These are phyloP conservation scores for Paecilomyces variotii DNA, from an alignment of 2,329 filamentous ascomycete genomes.

Conservation along the genomic window DNA sequence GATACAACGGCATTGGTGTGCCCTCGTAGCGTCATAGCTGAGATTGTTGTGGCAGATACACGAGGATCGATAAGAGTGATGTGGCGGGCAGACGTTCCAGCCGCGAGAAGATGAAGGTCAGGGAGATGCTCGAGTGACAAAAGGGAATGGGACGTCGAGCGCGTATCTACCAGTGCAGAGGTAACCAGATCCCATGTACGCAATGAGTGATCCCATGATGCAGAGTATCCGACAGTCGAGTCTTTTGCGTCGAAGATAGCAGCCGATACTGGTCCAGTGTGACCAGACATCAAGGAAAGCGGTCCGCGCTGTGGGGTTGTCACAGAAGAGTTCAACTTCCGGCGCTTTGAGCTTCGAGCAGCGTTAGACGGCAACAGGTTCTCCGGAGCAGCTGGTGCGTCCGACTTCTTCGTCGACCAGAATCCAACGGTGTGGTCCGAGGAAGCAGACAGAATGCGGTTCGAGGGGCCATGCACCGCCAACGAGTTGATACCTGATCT, in stretches of 20 bases:
- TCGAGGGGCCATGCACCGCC: conserved; percentile 63
- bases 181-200: conserved; percentile 89
- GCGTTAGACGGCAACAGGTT: conserved; percentile 60
- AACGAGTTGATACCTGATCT: conserved; percentile 65
- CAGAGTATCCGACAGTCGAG: conserved; percentile 81
- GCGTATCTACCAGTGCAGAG: conserved; percentile 65
- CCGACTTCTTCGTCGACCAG: conserved; percentile 74
- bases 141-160: conserved; percentile 76
- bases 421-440: conserved; percentile 77
- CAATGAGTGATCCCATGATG: conserved; percentile 83
- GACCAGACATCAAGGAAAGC: conserved; percentile 61
- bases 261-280: conserved; percentile 67
- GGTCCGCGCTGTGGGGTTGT: conserved; percentile 65
- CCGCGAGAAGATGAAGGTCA: conserved; percentile 55
- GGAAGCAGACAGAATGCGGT: conserved; percentile 76
- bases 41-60: conserved; percentile 63
- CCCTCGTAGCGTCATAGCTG: conserved; percentile 83
- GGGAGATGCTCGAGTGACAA: conserved; percentile 70
- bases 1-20: conserved; percentile 67
- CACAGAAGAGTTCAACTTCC: conserved; percentile 59
- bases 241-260: conserved; percentile 80
- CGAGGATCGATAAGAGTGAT: conserved; percentile 91
- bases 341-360: conserved; percentile 60
- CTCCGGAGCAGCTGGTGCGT: conserved; percentile 65
- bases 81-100: conserved; percentile 76